Evolutionary conservation across 805 yeast genomes (phyloP), one percentile per base, ranked within the genome.

Genomic region (Saturnispora halmiae): DNA sequence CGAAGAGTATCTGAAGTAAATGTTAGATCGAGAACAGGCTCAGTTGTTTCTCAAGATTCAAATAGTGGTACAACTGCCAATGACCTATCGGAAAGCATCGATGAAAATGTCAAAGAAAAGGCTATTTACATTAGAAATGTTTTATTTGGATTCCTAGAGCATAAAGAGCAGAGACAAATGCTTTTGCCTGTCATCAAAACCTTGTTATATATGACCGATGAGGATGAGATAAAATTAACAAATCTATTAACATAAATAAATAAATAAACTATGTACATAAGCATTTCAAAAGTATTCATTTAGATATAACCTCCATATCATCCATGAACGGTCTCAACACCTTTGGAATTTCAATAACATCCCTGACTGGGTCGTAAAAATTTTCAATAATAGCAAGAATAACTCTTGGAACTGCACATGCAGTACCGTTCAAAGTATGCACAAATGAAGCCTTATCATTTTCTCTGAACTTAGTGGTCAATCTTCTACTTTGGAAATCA

Each of bases 391-490:
- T 70, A 1, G 97, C 96, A 16, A 88, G 70, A 15, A 92, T 77
- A 1, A 88, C 80, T 44, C 98, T 67, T 2, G 98, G 98, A 13
- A 90, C 80, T 1, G 98, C 98, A 72, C 88, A 72, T 2, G 95
- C 95, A 0, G 98, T 92, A 14, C 96, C 98, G 50, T 92, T 92
- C 34, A 92, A 67, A 0, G 98, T 92, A 47, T 84, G 87, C 0
- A 76, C 86, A 53, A 70, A 82, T 22, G 25, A n/a, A 14, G 34
- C 18, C 24, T 33, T 40, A n/a, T 31, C 42, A 33, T 63, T 36
- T 26, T 59, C 57, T 41, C 64, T 66, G 52, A 66, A 77, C 42
- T 72, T 73, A 5, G 94, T 81, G 30, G 79, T 78, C 50, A 92
- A 67, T 52, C 97, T 71, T 59, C 95, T 71, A 6, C 94, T 65